Conservation (phyloP, 257 asterid species). For the Nicotiana benthamiana region DNA sequence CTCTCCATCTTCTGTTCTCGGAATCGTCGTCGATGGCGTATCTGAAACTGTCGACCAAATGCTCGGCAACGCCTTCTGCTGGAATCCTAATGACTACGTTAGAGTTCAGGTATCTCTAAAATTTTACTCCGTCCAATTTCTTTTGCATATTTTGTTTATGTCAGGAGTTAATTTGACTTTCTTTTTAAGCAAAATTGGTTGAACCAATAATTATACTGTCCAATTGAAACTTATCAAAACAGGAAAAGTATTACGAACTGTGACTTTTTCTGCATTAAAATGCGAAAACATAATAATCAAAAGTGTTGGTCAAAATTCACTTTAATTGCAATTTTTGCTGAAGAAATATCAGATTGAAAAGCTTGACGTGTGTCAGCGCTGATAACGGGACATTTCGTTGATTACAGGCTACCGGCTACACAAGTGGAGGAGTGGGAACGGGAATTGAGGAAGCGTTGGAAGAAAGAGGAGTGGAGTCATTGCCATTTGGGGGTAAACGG, state of each 20-base stretch:
- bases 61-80: no score
- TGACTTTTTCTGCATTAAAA: background rate
- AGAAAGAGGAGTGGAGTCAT: conserved; percentile 64
- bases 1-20: no score
- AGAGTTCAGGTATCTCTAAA: no score
- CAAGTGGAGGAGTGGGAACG: conserved; percentile 19
- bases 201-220: background rate
- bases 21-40: no score
- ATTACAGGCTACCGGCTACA: conserved; percentile 51
- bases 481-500: conserved; percentile 91
- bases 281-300: background rate
- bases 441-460: conserved; percentile 39
- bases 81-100: no score
- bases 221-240: background rate
- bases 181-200: background rate
- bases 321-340: background rate
- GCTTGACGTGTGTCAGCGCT: conserved; percentile 3
- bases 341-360: background rate
- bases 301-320: background rate
- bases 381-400: background rate
- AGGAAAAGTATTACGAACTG: background rate
- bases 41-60: no score
- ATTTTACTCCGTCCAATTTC: background rate
- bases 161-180: background rate
- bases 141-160: background rate